phyloP scores from a whole-genome alignment of 2,329 filamentous ascomycete species.

The Monilinia polystroma region DNA sequence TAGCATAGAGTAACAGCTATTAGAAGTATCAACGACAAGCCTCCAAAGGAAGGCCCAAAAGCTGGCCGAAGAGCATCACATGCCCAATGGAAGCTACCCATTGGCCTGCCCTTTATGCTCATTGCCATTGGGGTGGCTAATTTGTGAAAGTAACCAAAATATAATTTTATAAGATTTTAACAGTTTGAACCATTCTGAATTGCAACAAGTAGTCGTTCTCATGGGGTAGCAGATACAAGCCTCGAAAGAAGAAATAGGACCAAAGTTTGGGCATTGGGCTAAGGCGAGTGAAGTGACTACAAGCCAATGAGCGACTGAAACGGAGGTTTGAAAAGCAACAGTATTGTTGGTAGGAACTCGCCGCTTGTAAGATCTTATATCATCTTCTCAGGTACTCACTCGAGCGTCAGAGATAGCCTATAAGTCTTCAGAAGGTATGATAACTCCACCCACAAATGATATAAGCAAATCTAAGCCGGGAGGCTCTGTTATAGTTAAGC shows the following conservation, averaged over 20 bases:
- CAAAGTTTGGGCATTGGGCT: not conserved
- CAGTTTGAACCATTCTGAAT: not conserved
- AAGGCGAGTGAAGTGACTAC: not conserved
- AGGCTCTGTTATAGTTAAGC: not conserved
- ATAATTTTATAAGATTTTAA: not conserved
- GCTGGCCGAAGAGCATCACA: not conserved
- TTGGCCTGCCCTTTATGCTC: not conserved
- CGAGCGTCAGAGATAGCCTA: not conserved
- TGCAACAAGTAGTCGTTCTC: not conserved
- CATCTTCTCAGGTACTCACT: constrained; percentile 5
- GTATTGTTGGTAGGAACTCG: not conserved
- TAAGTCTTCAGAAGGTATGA: not conserved
- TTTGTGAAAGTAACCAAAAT: not conserved
- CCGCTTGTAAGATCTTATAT: not conserved
- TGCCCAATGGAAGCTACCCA: too few relatives aligned
- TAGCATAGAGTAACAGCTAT: not conserved
- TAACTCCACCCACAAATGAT: not conserved
- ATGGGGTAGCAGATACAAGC: not conserved
- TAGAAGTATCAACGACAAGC: not conserved
- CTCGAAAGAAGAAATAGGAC: not conserved
- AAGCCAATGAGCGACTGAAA: too few relatives aligned
- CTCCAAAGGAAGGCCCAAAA: not conserved
- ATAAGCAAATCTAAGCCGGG: not conserved
- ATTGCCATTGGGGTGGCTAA: not conserved
- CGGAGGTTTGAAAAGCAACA: not conserved